phyloP scores from a whole-genome alignment of 2,329 filamentous ascomycete genomes.

The Fonsecaea nubica region DNA sequence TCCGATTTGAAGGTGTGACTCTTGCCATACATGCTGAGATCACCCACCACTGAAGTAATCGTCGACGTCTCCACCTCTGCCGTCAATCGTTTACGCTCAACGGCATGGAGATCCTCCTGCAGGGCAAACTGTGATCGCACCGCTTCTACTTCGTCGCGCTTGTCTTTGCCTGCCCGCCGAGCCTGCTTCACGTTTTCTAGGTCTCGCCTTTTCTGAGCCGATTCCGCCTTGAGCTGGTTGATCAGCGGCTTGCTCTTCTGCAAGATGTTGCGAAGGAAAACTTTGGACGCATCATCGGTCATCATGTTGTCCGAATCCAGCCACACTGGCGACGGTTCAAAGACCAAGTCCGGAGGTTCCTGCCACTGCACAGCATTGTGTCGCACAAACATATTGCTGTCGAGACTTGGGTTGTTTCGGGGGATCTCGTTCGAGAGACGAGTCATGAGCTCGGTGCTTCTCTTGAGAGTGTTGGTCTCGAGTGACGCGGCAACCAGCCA shows the following conservation, averaged over 20 bases:
- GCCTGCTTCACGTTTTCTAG: slow-evolving; percentile 77
- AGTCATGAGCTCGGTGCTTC: slow-evolving; percentile 74
- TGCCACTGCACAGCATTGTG: slow-evolving; percentile 86
- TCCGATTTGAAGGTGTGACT: slow-evolving; percentile 99
- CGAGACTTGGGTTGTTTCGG: slow-evolving; percentile 84
- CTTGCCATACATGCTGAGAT: slow-evolving; percentile 88
- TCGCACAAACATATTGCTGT: slow-evolving; percentile 96
- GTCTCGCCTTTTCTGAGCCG: slow-evolving; percentile 84
- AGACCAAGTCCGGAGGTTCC: slow-evolving; percentile 82
- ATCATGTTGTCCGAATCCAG: slow-evolving; percentile 89
- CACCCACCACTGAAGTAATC: slow-evolving; percentile 88
- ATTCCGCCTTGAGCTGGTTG: slow-evolving; percentile 78
- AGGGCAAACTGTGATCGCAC: slow-evolving; percentile 82
- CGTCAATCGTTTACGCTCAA: slow-evolving; percentile 81
- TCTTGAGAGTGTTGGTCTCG: slow-evolving; percentile 77
- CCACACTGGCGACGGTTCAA: slow-evolving; percentile 96
- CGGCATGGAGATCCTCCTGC: slow-evolving; percentile 83
- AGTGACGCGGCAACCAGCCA: slow-evolving; percentile 83
- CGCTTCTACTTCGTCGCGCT: slow-evolving; percentile 84
- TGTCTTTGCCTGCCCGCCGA: slow-evolving; percentile 83
- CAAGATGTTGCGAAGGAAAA: slow-evolving; percentile 89
- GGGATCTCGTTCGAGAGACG: slow-evolving; percentile 80
- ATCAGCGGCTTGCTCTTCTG: slow-evolving; percentile 87
- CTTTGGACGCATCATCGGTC: slow-evolving; percentile 82
- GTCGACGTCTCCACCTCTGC: slow-evolving; percentile 93